phyloP scores from a whole-genome alignment of 768 basidiomycete genomes.

The Lactarius tabidus region DNA sequence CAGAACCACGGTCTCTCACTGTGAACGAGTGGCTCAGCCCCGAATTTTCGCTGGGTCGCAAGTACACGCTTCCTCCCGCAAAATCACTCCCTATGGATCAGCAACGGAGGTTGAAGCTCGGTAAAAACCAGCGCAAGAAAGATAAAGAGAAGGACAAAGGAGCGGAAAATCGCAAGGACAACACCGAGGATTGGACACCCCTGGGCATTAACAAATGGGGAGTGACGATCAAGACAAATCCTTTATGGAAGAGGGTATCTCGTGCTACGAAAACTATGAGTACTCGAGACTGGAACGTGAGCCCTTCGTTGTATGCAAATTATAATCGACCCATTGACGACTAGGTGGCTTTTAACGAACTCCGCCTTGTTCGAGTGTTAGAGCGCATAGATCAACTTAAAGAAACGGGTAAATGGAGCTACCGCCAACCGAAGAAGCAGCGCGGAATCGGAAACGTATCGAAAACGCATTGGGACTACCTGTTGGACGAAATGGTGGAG shows the following conservation, averaged over 20 bases:
- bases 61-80: constrained; percentile 54
- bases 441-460: constrained; percentile 65
- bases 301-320: constrained; percentile 29
- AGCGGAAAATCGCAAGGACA: constrained; percentile 36
- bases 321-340: background rate
- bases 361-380: constrained; percentile 72
- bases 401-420: constrained; percentile 78
- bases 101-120: constrained; percentile 45
- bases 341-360: constrained; percentile 75
- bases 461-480: constrained; percentile 93
- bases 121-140: constrained; percentile 47
- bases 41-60: constrained; percentile 35
- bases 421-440: constrained; percentile 94
- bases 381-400: constrained; percentile 85
- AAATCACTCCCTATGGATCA: constrained; percentile 54
- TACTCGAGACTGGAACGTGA: constrained; percentile 78
- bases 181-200: constrained; percentile 57
- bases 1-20: constrained; percentile 18
- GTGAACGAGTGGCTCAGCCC: constrained; percentile 26
- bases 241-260: constrained; percentile 64
- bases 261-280: constrained; percentile 73
- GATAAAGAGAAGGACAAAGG: constrained; percentile 46
- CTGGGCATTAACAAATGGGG: constrained; percentile 63
- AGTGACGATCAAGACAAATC: constrained; percentile 71
- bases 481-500: constrained; percentile 93